Evolutionary conservation across 495 filamentous ascomycete species (phyloP).

Genomic region (Penicillium angulare): DNA sequence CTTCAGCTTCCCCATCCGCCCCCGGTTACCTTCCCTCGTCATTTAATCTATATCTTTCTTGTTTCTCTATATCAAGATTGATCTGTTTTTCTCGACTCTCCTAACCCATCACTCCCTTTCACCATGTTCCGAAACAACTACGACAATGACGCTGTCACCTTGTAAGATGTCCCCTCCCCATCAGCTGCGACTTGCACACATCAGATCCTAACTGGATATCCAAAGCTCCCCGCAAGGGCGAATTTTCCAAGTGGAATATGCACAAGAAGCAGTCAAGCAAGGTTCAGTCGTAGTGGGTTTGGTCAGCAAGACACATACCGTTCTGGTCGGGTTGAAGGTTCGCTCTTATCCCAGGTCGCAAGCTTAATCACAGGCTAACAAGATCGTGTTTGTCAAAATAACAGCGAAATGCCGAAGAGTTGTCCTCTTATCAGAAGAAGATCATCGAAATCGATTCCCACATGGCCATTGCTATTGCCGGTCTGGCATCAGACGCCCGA

Average conservation of each 20-base stretch:
- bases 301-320: slow-evolving; percentile 95
- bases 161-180: slow-evolving; percentile 60
- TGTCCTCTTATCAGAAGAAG: slow-evolving; percentile 99
- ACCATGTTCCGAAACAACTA: slow-evolving; percentile 99
- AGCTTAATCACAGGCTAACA: slow-evolving; percentile 2
- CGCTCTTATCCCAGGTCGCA: slow-evolving; percentile 13
- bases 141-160: slow-evolving; percentile 99
- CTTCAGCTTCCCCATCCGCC: slow-evolving; percentile 28
- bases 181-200: slow-evolving; percentile 12
- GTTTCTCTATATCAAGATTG: slow-evolving; percentile 7
- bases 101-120: slow-evolving; percentile 10
- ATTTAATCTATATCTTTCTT: slow-evolving; percentile 21
- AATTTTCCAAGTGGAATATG: slow-evolving; percentile 99
- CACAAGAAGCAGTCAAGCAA: slow-evolving; percentile 97
- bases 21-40: slow-evolving; percentile 11
- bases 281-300: slow-evolving; percentile 96
- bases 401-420: slow-evolving; percentile 97
- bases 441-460: slow-evolving; percentile 95
- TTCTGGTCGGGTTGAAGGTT: slow-evolving; percentile 96
- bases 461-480: slow-evolving; percentile 92
- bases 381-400: neutral
- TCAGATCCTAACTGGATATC: slow-evolving; percentile 17
- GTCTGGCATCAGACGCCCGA: slow-evolving; percentile 95
- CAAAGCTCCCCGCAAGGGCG: slow-evolving; percentile 94
- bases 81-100: slow-evolving; percentile 2